A percentile compares a stretch with the other conserved stretches of the same genome.
phyloP scores from a whole-genome alignment of 2,329 filamentous ascomycete genomes.

The Neofusicoccum sp. region DNA sequence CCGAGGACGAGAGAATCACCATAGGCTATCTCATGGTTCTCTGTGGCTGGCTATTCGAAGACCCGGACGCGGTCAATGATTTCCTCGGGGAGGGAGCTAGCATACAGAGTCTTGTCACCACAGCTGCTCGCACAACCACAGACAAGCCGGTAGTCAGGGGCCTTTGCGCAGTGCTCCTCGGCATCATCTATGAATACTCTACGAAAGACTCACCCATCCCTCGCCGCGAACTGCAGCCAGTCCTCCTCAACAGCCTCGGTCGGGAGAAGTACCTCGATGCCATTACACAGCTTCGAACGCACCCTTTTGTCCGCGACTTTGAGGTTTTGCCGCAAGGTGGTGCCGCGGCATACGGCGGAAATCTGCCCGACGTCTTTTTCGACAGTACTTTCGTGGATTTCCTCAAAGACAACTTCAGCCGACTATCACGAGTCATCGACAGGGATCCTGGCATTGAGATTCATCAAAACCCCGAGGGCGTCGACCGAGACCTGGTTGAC shows the following conservation, averaged over 20 bases:
- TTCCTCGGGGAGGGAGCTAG: constrained; percentile 90
- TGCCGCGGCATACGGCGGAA: constrained; percentile 39
- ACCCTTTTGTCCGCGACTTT: constrained; percentile 80
- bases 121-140: constrained; percentile 61
- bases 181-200: constrained; percentile 92
- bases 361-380: constrained; percentile 77
- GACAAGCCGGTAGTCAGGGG: constrained; percentile 72
- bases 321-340: constrained; percentile 75
- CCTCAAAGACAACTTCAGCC: constrained; percentile 92
- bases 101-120: constrained; percentile 79
- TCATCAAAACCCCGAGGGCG: constrained; percentile 79
- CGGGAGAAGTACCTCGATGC: constrained; percentile 85
- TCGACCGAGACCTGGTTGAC: constrained; percentile 92
- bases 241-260: constrained; percentile 74
- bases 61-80: constrained; percentile 86
- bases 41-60: constrained; percentile 87
- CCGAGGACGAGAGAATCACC: constrained; percentile 73
- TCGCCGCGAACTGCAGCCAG: constrained; percentile 73
- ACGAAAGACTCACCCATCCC: constrained; percentile 94
- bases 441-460: constrained; percentile 80
- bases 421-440: constrained; percentile 80
- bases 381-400: constrained; percentile 87
- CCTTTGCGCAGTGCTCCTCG: constrained; percentile 78
- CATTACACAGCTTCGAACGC: constrained; percentile 71
- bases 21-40: constrained; percentile 89